phyloP scores from a whole-genome alignment of 2,329 filamentous ascomycete species.

The Fusarium abutilonis region DNA sequence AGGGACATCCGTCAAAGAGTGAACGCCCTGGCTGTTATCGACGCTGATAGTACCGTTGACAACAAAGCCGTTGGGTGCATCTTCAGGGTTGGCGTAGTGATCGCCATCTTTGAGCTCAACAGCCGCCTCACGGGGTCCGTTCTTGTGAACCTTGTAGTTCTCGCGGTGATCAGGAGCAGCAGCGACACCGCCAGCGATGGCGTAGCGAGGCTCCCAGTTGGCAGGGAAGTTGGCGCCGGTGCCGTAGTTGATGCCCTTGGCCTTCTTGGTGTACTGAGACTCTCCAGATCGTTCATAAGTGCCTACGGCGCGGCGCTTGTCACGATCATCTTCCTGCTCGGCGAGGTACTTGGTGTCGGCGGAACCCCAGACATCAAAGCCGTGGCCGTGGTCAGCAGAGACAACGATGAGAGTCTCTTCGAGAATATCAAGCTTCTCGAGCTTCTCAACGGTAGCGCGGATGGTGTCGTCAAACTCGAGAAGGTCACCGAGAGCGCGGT shows the following conservation, averaged over 20 bases:
- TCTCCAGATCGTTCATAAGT: constrained; percentile 77
- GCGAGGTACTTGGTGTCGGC: constrained; percentile 83
- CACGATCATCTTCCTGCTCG: constrained; percentile 70
- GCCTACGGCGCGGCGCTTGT: constrained; percentile 80
- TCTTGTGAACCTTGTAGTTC: constrained; percentile 76
- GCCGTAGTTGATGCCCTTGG: constrained; percentile 71
- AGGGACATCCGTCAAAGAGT: constrained; percentile 80
- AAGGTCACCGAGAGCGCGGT: constrained; percentile 84
- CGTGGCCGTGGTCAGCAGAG: constrained; percentile 89
- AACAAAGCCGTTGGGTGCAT: constrained; percentile 72
- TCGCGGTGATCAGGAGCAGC: constrained; percentile 81
- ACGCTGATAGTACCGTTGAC: constrained; percentile 79
- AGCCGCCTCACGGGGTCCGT: constrained; percentile 70
- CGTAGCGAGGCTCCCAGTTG: constrained; percentile 87
- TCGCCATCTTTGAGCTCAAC: constrained; percentile 64
- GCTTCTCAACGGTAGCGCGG: constrained; percentile 76
- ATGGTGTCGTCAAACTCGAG: constrained; percentile 88
- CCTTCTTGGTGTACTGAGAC: constrained; percentile 75
- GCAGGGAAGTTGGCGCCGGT: constrained; percentile 80
- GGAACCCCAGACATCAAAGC: constrained; percentile 85
- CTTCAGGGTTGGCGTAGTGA: constrained; percentile 74
- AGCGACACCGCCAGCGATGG: constrained; percentile 76
- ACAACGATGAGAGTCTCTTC: constrained; percentile 83
- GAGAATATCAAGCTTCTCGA: constrained; percentile 71
- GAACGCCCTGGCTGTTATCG: constrained; percentile 72